Conservation (phyloP, 2,329 filamentous ascomycete species). For the Fusarium pseudonygamai region DNA sequence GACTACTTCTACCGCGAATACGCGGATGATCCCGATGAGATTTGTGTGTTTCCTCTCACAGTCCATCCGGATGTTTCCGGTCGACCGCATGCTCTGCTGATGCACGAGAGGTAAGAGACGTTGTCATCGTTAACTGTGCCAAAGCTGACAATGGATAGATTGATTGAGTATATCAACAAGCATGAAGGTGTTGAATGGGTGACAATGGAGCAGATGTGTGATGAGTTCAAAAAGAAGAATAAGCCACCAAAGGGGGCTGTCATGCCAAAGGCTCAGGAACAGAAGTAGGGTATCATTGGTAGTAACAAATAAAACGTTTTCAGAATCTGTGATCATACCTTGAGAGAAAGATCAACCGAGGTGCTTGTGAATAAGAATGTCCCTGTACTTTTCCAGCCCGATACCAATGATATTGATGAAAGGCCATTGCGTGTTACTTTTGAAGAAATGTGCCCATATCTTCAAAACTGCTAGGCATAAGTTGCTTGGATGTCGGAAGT, state of each 20-base stretch:
- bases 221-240: conserved; percentile 77
- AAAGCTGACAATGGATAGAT: not conserved
- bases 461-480: conserved; percentile 50
- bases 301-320: not conserved
- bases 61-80: conserved; percentile 80
- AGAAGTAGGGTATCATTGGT: not conserved
- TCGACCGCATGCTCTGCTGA: conserved; percentile 75
- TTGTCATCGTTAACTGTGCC: rapidly evolving
- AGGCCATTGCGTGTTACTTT: conserved; percentile 58
- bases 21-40: conserved; percentile 62
- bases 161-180: conserved; percentile 74
- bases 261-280: not conserved
- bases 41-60: conserved; percentile 81
- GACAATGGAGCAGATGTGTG: conserved; percentile 75
- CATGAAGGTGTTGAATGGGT: conserved; percentile 71
- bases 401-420: conserved; percentile 57
- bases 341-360: not conserved
- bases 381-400: conserved; percentile 51
- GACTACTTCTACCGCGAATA: conserved; percentile 77
- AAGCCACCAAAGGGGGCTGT: conserved; percentile 65
- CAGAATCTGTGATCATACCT: not conserved
- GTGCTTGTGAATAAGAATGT: conserved; percentile 26
- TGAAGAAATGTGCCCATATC: conserved; percentile 59
- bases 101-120: conserved; percentile 65
- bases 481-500: not conserved